phyloP scores from a whole-genome alignment of 768 basidiomycete species.

The Boletus vermiculosoides region DNA sequence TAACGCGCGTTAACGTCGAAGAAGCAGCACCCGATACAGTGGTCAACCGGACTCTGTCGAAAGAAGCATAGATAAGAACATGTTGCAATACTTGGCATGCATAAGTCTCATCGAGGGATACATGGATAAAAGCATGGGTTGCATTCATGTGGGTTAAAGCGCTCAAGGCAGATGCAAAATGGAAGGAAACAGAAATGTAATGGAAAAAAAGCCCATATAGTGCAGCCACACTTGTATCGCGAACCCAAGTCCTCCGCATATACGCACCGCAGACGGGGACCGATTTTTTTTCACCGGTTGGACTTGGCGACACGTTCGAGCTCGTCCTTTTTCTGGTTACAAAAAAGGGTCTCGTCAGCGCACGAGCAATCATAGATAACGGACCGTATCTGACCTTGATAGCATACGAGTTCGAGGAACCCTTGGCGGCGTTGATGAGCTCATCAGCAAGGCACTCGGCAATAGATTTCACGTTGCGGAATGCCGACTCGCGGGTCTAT shows the following conservation, averaged over 20 bases:
- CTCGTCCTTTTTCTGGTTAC: conserved; percentile 91
- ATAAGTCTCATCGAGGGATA: conserved; percentile 13
- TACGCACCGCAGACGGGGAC: not conserved
- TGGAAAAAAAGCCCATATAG: conserved; percentile 19
- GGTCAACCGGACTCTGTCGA: not conserved
- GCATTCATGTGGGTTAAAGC: conserved; percentile 25
- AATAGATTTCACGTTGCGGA: conserved; percentile 99
- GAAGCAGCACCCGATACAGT: conserved; percentile 1
- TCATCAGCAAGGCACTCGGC: conserved; percentile 99
- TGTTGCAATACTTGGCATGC: conserved; percentile 6
- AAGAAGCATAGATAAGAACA: conserved; percentile 3
- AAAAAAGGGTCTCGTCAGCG: not conserved
- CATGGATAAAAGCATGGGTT: conserved; percentile 24
- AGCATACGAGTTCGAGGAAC: conserved; percentile 99
- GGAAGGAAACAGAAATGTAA: conserved; percentile 4
- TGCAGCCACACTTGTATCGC: conserved; percentile 25
- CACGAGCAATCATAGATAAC: not conserved
- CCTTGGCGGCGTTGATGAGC: conserved; percentile 99
- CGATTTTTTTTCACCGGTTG: conserved; percentile 81
- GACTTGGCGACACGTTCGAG: conserved; percentile 99
- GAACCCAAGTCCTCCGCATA: conserved; percentile 9
- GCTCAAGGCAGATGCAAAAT: conserved; percentile 12
- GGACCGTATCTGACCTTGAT: conserved; percentile 72
- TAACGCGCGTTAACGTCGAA: not conserved
- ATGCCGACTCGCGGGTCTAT: conserved; percentile 98